These are phyloP conservation scores for Russula brevipes DNA, from an alignment of 768 basidiomycete species.

Conservation along the genomic window DNA sequence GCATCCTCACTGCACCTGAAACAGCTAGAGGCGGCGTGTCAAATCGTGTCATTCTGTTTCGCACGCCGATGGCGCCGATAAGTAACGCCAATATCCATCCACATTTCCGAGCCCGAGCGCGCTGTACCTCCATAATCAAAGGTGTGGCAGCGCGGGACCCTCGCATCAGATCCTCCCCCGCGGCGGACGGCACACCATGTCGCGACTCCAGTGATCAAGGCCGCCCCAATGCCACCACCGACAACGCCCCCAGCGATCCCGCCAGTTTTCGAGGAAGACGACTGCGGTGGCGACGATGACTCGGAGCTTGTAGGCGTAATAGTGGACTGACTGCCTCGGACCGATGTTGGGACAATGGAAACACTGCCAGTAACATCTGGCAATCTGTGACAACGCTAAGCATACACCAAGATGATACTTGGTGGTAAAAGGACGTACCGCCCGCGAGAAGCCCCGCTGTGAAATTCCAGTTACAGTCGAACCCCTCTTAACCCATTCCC, in stretches of 20 bases:
- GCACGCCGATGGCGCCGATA: too few species aligned
- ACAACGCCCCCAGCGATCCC: conserved; percentile 62
- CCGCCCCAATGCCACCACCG: conserved; percentile 48
- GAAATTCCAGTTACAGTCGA: conserved; percentile 13
- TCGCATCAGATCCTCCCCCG: too few species aligned
- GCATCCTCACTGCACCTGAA: too few species aligned
- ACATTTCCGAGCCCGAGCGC: too few species aligned
- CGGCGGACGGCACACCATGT: conserved; percentile 39
- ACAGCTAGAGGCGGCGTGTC: too few species aligned
- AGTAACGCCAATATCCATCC: too few species aligned
- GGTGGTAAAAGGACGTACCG: not conserved
- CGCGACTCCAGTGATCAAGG: conserved; percentile 36
- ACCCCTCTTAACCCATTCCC: too few species aligned
- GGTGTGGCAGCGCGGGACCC: too few species aligned
- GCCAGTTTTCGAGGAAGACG: conserved; percentile 37
- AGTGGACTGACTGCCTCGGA: not conserved
- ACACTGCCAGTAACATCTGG: conserved; percentile 9
- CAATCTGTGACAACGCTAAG: not conserved
- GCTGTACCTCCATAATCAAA: too few species aligned
- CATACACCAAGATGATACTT: not conserved
- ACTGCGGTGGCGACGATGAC: not conserved
- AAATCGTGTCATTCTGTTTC: too few species aligned
- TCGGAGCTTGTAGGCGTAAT: not conserved
- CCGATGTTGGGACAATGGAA: not conserved
- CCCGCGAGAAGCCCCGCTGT: not conserved